These are phyloP conservation scores for Nitzschia palea DNA, from an alignment of 108 stramenopile genomes.

Conservation along the genomic window DNA sequence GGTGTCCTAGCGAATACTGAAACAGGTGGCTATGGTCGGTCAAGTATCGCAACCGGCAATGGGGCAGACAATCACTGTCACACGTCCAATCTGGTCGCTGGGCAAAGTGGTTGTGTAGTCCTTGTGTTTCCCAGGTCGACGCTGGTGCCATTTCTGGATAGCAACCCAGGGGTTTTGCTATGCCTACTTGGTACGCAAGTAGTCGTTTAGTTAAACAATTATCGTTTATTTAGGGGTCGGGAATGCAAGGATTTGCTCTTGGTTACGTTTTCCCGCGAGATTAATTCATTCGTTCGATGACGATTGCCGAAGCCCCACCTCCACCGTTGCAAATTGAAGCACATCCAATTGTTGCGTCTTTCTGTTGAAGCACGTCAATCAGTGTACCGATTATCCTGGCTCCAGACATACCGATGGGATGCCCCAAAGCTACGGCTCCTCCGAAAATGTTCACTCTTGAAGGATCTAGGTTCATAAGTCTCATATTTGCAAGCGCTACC, in stretches of 20 bases:
- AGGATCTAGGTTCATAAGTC: slow-evolving; percentile 79
- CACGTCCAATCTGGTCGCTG: slow-evolving; percentile 61
- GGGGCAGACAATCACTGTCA: slow-evolving; percentile 28
- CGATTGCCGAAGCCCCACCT: slow-evolving; percentile 95
- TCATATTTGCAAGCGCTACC: slow-evolving; percentile 90
- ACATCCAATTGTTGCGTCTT: slow-evolving; percentile 87
- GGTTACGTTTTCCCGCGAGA: background rate
- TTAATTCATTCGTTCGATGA: slow-evolving; percentile 86
- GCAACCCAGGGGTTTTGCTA: slow-evolving; percentile 65
- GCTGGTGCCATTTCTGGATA: slow-evolving; percentile 67
- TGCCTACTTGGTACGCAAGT: slow-evolving; percentile 72
- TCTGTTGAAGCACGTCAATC: slow-evolving; percentile 78
- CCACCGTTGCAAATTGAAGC: slow-evolving; percentile 99
- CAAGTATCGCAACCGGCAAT: slow-evolving; percentile 26
- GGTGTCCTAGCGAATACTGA: slow-evolving; percentile 38
- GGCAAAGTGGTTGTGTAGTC: slow-evolving; percentile 61
- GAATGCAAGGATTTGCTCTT: background rate
- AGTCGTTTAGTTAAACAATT: slow-evolving; percentile 19
- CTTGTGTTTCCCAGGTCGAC: slow-evolving; percentile 59
- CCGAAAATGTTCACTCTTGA: slow-evolving; percentile 90
- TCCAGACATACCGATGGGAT: slow-evolving; percentile 95
- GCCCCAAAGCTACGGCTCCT: slow-evolving; percentile 94
- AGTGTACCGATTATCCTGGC: slow-evolving; percentile 93
- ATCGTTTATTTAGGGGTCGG: background rate
- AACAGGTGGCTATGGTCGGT: background rate